These are phyloP conservation scores for Candida sanyaensis DNA, from an alignment of 1,139 yeast species.

Conservation along the genomic window DNA sequence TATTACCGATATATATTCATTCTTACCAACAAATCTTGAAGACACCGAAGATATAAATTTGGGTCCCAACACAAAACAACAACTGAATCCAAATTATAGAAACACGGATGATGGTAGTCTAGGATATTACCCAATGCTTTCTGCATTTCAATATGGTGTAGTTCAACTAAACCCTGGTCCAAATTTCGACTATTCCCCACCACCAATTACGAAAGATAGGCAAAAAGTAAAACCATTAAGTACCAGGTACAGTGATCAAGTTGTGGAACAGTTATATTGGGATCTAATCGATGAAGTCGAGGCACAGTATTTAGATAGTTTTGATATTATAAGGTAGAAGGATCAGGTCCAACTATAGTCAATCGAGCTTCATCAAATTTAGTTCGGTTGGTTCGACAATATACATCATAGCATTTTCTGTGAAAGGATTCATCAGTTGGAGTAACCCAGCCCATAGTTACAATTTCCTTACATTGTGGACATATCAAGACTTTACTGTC, in stretches of 20 bases:
- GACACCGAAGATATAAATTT: conserved; percentile 25
- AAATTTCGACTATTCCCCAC: conserved; percentile 50
- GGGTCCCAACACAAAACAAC: conserved; percentile 41
- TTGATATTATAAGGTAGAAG: conserved; percentile 28
- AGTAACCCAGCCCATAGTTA: conserved; percentile 52
- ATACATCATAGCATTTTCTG: conserved; percentile 46
- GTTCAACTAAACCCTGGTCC: conserved; percentile 75
- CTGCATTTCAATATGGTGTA: conserved; percentile 79
- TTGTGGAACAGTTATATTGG: conserved; percentile 81
- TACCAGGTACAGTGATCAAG: conserved; percentile 65
- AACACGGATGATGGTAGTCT: conserved; percentile 76
- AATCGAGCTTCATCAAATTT: conserved; percentile 11
- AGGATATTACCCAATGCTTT: conserved; percentile 90
- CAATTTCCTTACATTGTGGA: conserved; percentile 55
- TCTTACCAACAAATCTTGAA: conserved; percentile 56
- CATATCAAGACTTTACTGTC: conserved; percentile 49
- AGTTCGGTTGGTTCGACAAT: conserved; percentile 21
- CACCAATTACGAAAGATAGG: conserved; percentile 18
- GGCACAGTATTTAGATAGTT: conserved; percentile 56
- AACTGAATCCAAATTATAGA: conserved; percentile 49
- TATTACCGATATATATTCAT: conserved; percentile 70
- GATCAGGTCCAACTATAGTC: conserved; percentile 23
- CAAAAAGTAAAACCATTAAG: conserved; percentile 49
- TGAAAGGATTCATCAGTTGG: conserved; percentile 36
- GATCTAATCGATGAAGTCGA: conserved; percentile 88